Evolutionary conservation across 345 rosid genomes (phyloP), one percentile per base, ranked within the genome.

Genomic region (Eucalyptus camaldulensis): DNA sequence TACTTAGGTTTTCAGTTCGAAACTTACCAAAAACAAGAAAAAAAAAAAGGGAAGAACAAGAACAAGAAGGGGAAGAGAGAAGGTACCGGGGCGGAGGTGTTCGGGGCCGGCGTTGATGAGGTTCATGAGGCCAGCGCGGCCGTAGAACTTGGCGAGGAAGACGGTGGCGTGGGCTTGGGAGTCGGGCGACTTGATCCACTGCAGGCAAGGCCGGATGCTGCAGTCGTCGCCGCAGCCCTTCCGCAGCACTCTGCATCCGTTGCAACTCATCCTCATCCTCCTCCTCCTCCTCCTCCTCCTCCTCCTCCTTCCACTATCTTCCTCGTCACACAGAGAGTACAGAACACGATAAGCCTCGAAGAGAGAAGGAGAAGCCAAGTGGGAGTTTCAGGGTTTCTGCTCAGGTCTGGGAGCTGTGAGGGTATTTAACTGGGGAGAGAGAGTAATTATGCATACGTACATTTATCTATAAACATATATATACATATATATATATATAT

Each of bases 151-250:
- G 65, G 99, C 99, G 33, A 97, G 96, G 86, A 97, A 97, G 80
- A 97, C 97, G 81, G 99, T 97, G 86, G 99, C 99, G 95, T 97
- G 93, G 62, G 98, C 99, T 43, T 97, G 99, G n/a, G 98, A 96
- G 54, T 96, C 99, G 1, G 99, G 92, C 86, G 92, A 92, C 72
- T 93, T 95, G 96, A 97, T 97, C 99, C 99, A 97, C 87, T 97
- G 96, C 31, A 97, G 93, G 88, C 99, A 96, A 31, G 99, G 99
- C 65, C 99, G 92, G 87, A 97, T 97, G 89, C 95, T 95, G 88
- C 99, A 97, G 69, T 93, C 94, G 33, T 96, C 97, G 85, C 96
- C 94, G 89, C 99, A 97, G 15, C 99, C 99, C 88, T 97, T 97
- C 47, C 99, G 95, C 19, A 97, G 97, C 88, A 97, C 98, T 27